A percentile compares a stretch with the other conserved stretches of the same genome.
Conservation (phyloP, 306 rosid genomes). For the Dalbergia cultrata region DNA sequence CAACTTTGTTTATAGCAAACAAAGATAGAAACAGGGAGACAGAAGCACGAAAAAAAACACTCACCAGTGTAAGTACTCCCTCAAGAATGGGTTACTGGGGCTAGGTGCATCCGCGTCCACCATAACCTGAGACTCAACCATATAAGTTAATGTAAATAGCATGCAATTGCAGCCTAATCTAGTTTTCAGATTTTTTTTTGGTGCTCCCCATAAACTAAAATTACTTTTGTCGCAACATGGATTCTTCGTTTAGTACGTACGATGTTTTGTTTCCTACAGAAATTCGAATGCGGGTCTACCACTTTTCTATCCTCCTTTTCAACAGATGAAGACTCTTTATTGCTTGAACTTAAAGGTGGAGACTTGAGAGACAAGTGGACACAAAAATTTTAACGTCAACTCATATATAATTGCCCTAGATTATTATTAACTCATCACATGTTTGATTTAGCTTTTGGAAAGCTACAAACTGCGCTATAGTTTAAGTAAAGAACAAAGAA, state of each 20-base stretch:
- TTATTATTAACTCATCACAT: no score
- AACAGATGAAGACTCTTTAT: neutral
- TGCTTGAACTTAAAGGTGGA: neutral
- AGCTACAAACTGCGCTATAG: neutral
- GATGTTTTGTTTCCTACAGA: neutral
- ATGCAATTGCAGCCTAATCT: neutral
- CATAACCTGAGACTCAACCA: constrained; percentile 48
- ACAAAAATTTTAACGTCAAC: neutral
- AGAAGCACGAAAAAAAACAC: neutral
- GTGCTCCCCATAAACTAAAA: no score
- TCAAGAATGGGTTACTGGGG: constrained; percentile 58
- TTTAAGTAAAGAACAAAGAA: no score
- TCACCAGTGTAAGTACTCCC: constrained; percentile 63
- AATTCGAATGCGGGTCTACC: neutral
- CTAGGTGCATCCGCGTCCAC: constrained; percentile 66
- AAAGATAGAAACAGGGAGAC: neutral
- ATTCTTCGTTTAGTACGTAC: neutral
- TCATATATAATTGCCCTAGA: neutral
- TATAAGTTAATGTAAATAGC: neutral
- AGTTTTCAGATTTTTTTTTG: no score
- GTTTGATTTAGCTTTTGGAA: no score
- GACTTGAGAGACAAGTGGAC: no score
- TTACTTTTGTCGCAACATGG: neutral
- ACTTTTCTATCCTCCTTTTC: neutral
- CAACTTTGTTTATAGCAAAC: neutral